phyloP scores from a whole-genome alignment of 2,329 filamentous ascomycete species.

The Diplodia scrobiculata region DNA sequence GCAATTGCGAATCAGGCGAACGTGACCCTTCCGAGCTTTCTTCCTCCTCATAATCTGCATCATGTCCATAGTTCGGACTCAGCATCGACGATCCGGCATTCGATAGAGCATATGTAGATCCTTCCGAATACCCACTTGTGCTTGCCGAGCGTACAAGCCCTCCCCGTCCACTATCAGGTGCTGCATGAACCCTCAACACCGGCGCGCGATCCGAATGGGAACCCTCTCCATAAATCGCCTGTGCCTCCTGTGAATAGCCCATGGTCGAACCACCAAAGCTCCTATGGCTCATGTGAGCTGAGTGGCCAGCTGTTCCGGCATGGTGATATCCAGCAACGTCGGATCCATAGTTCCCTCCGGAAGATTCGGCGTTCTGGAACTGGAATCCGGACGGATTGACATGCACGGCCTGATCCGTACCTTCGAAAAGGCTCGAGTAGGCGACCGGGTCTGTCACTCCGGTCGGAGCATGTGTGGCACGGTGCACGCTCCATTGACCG shows the following conservation, averaged over 20 bases:
- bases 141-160: neutral
- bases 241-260: neutral
- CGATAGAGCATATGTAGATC: neutral
- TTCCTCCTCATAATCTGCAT: neutral
- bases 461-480: neutral
- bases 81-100: neutral
- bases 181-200: neutral
- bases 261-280: neutral
- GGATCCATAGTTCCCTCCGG: neutral
- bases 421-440: neutral
- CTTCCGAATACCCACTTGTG: neutral
- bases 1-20: neutral
- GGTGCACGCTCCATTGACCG: neutral
- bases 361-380: neutral
- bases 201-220: neutral
- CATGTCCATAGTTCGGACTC: neutral
- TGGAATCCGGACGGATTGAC: neutral
- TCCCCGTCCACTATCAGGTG: neutral
- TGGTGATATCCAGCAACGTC: neutral
- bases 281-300: neutral
- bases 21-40: slow-evolving; percentile 1
- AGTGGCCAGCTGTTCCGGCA: neutral
- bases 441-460: neutral
- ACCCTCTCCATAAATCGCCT: neutral
- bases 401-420: neutral